These are phyloP conservation scores for Leishmania martiniquensis DNA, from an alignment of 208 protist species.

Conservation along the genomic window DNA sequence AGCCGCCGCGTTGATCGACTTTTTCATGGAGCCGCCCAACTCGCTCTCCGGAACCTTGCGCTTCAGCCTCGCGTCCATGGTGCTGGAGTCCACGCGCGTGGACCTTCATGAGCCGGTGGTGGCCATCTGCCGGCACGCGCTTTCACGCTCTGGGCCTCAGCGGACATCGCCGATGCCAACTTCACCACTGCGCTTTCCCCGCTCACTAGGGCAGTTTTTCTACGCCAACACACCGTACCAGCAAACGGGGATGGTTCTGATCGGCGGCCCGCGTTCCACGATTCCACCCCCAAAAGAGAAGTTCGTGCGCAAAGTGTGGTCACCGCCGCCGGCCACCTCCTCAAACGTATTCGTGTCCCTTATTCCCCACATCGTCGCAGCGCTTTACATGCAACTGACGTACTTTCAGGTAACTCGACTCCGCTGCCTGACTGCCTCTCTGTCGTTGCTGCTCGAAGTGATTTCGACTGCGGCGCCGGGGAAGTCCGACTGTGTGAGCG, in stretches of 20 bases:
- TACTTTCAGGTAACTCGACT: constrained; percentile 36
- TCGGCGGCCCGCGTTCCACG: constrained; percentile 24
- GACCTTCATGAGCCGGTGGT: constrained; percentile 31
- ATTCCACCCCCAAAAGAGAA: constrained; percentile 17
- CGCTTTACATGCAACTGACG: constrained; percentile 25
- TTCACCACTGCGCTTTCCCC: constrained; percentile 10
- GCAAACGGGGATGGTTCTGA: constrained; percentile 24
- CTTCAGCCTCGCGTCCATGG: constrained; percentile 14
- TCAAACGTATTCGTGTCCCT: constrained; percentile 6
- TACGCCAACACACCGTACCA: constrained; percentile 30
- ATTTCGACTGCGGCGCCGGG: constrained; percentile 3
- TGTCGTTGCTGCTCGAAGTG: constrained; percentile 23
- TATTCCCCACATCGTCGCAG: constrained; percentile 18
- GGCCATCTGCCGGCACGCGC: constrained; percentile 20
- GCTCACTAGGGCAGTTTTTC: constrained; percentile 31
- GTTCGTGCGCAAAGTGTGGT: constrained; percentile 26
- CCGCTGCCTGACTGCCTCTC: constrained; percentile 19
- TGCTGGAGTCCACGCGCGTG: constrained; percentile 30
- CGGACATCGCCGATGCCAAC: not conserved
- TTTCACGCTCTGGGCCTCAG: constrained; percentile 3
- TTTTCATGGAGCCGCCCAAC: constrained; percentile 21
- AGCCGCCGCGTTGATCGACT: constrained; percentile 18
- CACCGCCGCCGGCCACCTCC: not conserved
- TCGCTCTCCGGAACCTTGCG: not conserved
- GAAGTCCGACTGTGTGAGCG: not conserved